Conservation (phyloP, 2,329 filamentous ascomycete species). For the Pyrenochaeta sp. region DNA sequence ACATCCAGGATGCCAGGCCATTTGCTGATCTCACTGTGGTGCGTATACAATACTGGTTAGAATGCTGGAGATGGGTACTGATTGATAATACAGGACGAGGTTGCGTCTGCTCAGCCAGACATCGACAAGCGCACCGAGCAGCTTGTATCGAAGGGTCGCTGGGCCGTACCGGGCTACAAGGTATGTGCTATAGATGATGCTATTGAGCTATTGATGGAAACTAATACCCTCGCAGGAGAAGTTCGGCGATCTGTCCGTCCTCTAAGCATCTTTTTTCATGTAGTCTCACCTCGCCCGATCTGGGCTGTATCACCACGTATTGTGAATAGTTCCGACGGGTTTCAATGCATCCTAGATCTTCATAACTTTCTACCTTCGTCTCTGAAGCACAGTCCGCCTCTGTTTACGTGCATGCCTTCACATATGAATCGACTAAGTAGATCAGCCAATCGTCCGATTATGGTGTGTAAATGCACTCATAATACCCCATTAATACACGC, state of each 20-base stretch:
- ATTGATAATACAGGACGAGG: slow-evolving; percentile 76
- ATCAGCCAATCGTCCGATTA: no score
- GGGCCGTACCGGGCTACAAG: slow-evolving; percentile 99
- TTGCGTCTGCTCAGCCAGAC: slow-evolving; percentile 90
- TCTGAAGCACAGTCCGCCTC: no score
- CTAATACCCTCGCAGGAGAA: slow-evolving; percentile 80
- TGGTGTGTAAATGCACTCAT: no score
- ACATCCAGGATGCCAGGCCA: slow-evolving; percentile 94
- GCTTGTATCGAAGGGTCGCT: slow-evolving; percentile 97
- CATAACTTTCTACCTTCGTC: no score
- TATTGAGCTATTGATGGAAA: not conserved
- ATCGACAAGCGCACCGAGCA: slow-evolving; percentile 97
- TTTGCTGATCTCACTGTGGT: slow-evolving; percentile 98
- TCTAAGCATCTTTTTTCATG: slow-evolving; percentile 68
- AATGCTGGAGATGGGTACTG: slow-evolving; percentile 21
- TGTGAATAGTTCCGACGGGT: slow-evolving; percentile 49
- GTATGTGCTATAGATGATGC: slow-evolving; percentile 61
- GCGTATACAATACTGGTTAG: slow-evolving; percentile 59
- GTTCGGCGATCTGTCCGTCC: slow-evolving; percentile 94
- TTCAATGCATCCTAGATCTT: slow-evolving; percentile 39
- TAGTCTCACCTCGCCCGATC: slow-evolving; percentile 39
- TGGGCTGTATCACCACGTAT: slow-evolving; percentile 52
- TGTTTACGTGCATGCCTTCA: no score
- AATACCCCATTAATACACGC: no score
- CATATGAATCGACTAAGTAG: no score